Evolutionary conservation across 2,329 filamentous ascomycete genomes (phyloP).

Genomic region (Cytospora schulzeri): DNA sequence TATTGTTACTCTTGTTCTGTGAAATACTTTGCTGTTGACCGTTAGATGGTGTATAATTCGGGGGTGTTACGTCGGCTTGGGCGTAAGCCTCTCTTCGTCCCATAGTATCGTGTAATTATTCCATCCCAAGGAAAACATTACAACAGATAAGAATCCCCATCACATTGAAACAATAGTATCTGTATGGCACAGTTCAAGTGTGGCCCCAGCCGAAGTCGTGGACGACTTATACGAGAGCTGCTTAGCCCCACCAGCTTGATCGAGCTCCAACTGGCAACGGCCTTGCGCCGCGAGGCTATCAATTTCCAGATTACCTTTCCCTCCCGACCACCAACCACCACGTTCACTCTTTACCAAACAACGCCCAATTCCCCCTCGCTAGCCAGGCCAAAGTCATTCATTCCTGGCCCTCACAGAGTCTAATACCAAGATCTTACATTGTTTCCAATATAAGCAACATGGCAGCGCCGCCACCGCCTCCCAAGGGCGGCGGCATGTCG

Average conservation of each 20-base stretch:
- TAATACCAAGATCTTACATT: too few relatives aligned
- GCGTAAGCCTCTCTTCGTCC: too few relatives aligned
- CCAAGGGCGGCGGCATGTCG: constrained; percentile 59
- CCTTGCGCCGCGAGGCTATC: constrained; percentile 8
- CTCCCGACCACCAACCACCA: background rate
- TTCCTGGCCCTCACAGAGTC: too few relatives aligned
- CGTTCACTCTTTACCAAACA: background rate
- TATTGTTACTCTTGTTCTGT: background rate
- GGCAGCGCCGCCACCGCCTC: constrained; percentile 42
- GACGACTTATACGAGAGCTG: constrained; percentile 1
- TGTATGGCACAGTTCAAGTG: background rate
- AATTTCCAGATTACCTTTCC: background rate
- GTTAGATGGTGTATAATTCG: background rate
- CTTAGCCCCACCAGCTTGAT: background rate
- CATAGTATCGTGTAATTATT: too few relatives aligned
- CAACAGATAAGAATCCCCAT: too few relatives aligned
- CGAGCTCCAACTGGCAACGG: constrained; percentile 7
- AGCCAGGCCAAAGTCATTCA: background rate
- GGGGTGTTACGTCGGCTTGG: too few relatives aligned
- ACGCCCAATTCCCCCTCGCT: background rate
- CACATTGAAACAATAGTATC: background rate
- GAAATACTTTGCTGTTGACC: background rate
- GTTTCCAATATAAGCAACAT: constrained; percentile 14
- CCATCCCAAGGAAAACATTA: too few relatives aligned
- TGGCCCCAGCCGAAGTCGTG: background rate